Percentiles rank a stretch among this genome's conserved stretches.
Evolutionary conservation across 495 filamentous ascomycete species (phyloP).

Genomic region (Acidomyces sp.): DNA sequence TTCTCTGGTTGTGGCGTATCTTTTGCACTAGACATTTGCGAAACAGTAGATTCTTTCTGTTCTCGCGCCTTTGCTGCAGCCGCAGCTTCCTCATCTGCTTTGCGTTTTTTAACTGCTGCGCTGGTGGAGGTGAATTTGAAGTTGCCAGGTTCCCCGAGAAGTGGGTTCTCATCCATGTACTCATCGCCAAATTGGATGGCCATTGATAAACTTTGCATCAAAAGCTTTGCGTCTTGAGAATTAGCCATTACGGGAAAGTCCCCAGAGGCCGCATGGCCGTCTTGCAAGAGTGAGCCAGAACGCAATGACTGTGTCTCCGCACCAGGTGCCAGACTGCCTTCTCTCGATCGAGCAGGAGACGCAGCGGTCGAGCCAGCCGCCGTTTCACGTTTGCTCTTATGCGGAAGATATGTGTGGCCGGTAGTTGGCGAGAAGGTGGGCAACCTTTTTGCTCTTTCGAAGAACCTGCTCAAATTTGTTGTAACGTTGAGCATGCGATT

Average conservation of each 20-base stretch:
- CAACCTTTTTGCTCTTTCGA: constrained; percentile 47
- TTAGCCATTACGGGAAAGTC: background rate
- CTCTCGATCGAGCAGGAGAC: constrained; percentile 16
- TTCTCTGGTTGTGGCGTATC: constrained; percentile 11
- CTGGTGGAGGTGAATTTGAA: constrained; percentile 57
- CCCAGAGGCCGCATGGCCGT: background rate
- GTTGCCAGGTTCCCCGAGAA: constrained; percentile 73
- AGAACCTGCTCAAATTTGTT: constrained; percentile 47
- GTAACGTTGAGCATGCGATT: constrained; percentile 51
- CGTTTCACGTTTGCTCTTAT: constrained; percentile 15
- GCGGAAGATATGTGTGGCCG: constrained; percentile 61
- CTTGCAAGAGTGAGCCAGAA: constrained; percentile 10
- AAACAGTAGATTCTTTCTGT: constrained; percentile 2
- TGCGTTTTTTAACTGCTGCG: constrained; percentile 32
- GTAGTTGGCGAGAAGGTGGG: constrained; percentile 59
- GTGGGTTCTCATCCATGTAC: constrained; percentile 83
- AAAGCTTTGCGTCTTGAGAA: constrained; percentile 17
- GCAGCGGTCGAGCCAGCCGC: constrained; percentile 41
- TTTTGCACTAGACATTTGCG: no score
- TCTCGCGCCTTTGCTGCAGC: constrained; percentile 10
- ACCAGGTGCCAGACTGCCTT: constrained; percentile 12
- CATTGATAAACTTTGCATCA: constrained; percentile 21
- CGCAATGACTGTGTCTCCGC: constrained; percentile 12
- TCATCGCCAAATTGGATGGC: constrained; percentile 35
- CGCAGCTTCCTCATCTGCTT: constrained; percentile 19